Percentiles rank a stretch among this genome's conserved stretches.
These are phyloP conservation scores for Trichoderma aggressivum DNA, from an alignment of 2,329 filamentous ascomycete species.

Conservation along the genomic window DNA sequence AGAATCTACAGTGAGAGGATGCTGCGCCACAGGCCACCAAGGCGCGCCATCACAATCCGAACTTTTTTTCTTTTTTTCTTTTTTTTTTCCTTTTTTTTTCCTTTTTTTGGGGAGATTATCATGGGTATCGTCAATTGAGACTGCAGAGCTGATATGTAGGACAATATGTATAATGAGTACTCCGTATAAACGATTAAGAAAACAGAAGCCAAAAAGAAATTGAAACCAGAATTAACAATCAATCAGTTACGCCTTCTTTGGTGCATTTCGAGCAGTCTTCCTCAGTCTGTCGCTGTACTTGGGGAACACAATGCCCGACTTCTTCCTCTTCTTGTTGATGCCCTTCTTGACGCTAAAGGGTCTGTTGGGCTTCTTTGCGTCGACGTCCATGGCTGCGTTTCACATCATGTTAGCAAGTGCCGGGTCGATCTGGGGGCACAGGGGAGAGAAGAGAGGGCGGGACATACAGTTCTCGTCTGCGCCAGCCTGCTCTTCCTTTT, in stretches of 20 bases:
- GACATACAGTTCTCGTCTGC: constrained; percentile 28
- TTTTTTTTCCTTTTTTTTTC: no score
- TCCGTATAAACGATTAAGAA: constrained; percentile 11
- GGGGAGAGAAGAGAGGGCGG: neutral
- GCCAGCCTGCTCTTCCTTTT: constrained; percentile 32
- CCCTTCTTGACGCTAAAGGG: constrained; percentile 46
- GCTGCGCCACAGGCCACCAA: constrained; percentile 20
- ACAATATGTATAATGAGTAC: constrained; percentile 14
- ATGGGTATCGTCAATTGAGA: constrained; percentile 22
- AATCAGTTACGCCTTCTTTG: constrained; percentile 16
- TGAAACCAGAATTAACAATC: neutral
- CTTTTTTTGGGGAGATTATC: neutral
- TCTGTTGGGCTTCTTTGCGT: constrained; percentile 42
- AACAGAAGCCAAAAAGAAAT: neutral
- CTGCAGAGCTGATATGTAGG: constrained; percentile 13
- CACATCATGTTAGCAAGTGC: neutral
- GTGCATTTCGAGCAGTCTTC: constrained; percentile 35
- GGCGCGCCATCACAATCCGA: neutral
- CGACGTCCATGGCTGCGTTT: constrained; percentile 55
- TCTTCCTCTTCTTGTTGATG: constrained; percentile 57
- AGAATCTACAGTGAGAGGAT: neutral
- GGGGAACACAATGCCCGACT: constrained; percentile 57
- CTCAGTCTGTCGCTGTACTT: constrained; percentile 54
- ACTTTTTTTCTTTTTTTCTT: no score
- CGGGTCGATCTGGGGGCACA: neutral